Evolutionary conservation across 768 basidiomycete species (phyloP), one percentile per base, ranked within the genome.

Genomic region (Hygrocybe punicea): DNA sequence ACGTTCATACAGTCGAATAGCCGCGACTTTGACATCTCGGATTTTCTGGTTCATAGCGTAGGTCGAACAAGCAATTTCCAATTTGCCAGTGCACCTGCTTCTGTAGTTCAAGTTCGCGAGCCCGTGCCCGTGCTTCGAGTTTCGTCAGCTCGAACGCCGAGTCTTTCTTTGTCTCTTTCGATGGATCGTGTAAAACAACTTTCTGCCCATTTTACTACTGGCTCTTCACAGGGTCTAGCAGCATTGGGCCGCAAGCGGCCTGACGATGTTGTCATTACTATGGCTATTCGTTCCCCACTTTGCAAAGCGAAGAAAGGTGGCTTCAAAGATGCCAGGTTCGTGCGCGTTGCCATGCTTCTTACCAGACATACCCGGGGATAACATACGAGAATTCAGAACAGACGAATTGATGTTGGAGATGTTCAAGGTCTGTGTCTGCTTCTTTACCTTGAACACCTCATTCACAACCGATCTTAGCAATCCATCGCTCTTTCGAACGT

Each of bases 361-460:
- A 24, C 16, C 40, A 42, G 21, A 42, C 24, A n/a, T 45, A 8
- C n/a, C 9, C 3, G 16, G 11, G 4, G 40, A 42, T 45, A 50
- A 29, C 14, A 46, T 44, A 34, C 11, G 11, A 10, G 37, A 34
- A 19, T 35, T 16, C 58, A 89, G 88, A 62, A 86, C 81, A 19
- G 91, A 93, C 58, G 91, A 93, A 62, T 76, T 91, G 51, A 78
- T 93, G 74, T 75, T 86, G 13, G 87, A 91, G 69, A 89, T 91
- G 76, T 89, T 88, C 78, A 85, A 85, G 78, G 89, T 84, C 29
- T 29, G 29, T 40, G 44, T 23, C 16, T 10, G 35, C 21, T 16
- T 23, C 51, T 17, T 24, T 40, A 51, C 6, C 34, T 65, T 3
- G 57, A 65, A 39, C 55, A 23, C 33, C 60, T 58, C 19, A 59